A percentile compares a stretch with the other conserved stretches of the same genome.
Conservation (phyloP, 371 early-diverging fungal species). For the Catenaria anguillulae region DNA sequence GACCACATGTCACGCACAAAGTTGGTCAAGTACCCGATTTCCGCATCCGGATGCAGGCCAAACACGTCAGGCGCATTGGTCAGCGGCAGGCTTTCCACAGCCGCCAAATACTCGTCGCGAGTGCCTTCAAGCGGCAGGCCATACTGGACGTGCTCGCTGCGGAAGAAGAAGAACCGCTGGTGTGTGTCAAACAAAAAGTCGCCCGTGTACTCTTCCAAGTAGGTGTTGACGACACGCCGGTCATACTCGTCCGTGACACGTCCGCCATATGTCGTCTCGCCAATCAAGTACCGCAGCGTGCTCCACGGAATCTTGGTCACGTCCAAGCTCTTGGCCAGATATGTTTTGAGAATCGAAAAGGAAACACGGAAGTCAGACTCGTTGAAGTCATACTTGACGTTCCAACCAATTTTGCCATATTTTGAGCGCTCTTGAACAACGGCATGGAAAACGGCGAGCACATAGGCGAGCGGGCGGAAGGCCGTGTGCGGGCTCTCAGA, state of each 20-base stretch:
- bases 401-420: slow-evolving; percentile 46
- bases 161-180: slow-evolving; percentile 39
- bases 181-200: slow-evolving; percentile 43
- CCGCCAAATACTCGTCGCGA: slow-evolving; percentile 30
- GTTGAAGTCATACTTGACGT: slow-evolving; percentile 44
- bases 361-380: slow-evolving; percentile 41
- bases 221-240: slow-evolving; percentile 37
- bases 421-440: slow-evolving; percentile 46
- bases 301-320: slow-evolving; percentile 37
- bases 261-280: slow-evolving; percentile 46
- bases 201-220: slow-evolving; percentile 42
- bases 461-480: slow-evolving; percentile 36
- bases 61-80: slow-evolving; percentile 44
- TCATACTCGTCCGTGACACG: slow-evolving; percentile 49
- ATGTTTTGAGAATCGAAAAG: slow-evolving; percentile 31
- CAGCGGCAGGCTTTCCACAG: slow-evolving; percentile 35
- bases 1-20: slow-evolving; percentile 42
- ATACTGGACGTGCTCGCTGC: slow-evolving; percentile 24
- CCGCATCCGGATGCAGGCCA: slow-evolving; percentile 44
- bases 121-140: slow-evolving; percentile 23
- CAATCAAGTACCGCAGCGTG: slow-evolving; percentile 38
- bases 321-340: slow-evolving; percentile 28
- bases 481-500: slow-evolving; percentile 30
- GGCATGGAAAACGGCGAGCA: slow-evolving; percentile 42
- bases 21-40: slow-evolving; percentile 37